A percentile compares a stretch with the other conserved stretches of the same genome.
phyloP scores from a whole-genome alignment of 164 flowering plant genomes.

The Pachysandra terminalis region DNA sequence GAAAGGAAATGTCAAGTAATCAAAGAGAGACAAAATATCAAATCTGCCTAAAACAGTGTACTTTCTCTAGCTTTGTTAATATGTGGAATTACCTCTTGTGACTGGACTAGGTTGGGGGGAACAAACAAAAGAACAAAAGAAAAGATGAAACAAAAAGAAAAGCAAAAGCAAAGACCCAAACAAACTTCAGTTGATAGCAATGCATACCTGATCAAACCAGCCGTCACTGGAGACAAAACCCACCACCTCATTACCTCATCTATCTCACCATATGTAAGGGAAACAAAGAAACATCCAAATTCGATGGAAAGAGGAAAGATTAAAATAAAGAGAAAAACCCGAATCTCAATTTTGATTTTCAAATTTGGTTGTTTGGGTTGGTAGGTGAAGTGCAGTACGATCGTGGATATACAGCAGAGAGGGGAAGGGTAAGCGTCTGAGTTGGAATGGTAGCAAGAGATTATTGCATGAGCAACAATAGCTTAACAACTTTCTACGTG shows the following conservation, averaged over 20 bases:
- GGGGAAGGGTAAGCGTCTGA: background rate
- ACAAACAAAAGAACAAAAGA: too few relatives aligned
- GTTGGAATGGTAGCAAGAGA: background rate
- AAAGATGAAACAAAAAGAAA: too few relatives aligned
- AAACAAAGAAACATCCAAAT: background rate
- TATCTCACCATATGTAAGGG: background rate
- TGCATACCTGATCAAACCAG: background rate
- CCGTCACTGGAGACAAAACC: background rate
- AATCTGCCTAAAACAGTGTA: background rate
- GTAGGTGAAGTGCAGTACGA: background rate
- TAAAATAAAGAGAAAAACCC: background rate
- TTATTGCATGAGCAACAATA: background rate
- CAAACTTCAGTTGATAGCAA: background rate
- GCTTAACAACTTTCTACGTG: background rate
- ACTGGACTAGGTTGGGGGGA: background rate
- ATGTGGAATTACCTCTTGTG: background rate
- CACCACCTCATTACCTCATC: background rate
- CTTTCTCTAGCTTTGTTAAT: background rate
- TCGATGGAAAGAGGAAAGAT: background rate
- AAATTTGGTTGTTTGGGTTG: background rate
- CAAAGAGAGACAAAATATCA: background rate
- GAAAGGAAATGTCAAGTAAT: too few relatives aligned
- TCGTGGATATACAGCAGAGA: background rate
- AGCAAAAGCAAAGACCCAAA: background rate
- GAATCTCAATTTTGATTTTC: too few relatives aligned